Conservation (phyloP, 2,329 filamentous ascomycete species). For the Scortechinia acanthostroma region DNA sequence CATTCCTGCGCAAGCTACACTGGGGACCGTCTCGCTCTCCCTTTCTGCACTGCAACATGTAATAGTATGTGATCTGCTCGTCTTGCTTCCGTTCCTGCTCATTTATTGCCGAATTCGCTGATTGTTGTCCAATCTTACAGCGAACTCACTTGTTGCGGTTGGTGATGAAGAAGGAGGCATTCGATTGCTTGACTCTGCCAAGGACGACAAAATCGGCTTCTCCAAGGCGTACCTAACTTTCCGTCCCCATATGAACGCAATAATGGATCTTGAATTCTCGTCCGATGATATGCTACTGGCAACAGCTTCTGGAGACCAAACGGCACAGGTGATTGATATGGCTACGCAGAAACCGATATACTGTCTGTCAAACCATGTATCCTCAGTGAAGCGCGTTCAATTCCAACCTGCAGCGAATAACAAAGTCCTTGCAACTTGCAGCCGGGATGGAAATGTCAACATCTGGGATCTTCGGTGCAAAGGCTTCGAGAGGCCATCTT, state of each 20-base stretch:
- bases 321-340: constrained; percentile 55
- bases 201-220: constrained; percentile 39
- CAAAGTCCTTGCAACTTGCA: constrained; percentile 55
- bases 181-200: constrained; percentile 52
- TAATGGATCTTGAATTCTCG: constrained; percentile 67
- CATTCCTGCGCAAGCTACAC: constrained; percentile 27
- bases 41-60: constrained; percentile 60
- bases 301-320: constrained; percentile 70
- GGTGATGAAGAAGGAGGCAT: constrained; percentile 66
- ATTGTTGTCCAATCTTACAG: constrained; percentile 19
- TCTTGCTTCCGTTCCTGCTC: not conserved
- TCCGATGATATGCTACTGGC: constrained; percentile 60
- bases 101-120: constrained; percentile 6
- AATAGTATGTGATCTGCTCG: constrained; percentile 50
- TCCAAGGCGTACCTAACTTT: constrained; percentile 48
- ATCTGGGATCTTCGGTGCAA: constrained; percentile 58
- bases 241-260: constrained; percentile 60
- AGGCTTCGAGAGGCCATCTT: not conserved
- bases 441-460: constrained; percentile 54
- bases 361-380: constrained; percentile 49
- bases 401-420: constrained; percentile 53
- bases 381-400: constrained; percentile 55
- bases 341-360: constrained; percentile 46
- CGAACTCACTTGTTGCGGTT: constrained; percentile 60
- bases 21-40: constrained; percentile 31